Base-by-base conservation (phyloP, 73 alveolate species). In the Paraurostyla sp. region DNA sequence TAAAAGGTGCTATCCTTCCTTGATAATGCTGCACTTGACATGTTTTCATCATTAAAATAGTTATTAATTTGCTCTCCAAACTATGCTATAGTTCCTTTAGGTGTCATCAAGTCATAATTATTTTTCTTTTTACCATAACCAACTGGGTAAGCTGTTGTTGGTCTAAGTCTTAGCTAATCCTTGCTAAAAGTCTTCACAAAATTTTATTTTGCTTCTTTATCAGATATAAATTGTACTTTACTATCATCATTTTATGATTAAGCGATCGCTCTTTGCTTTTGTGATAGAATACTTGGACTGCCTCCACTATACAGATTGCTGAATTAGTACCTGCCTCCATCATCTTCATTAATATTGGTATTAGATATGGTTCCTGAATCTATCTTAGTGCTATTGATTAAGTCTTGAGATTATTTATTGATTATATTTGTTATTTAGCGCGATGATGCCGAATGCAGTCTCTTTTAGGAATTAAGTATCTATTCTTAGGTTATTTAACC, bases 231-330 rank as follows among this genome's bases (percentile, higher is more conserved):
- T 40, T 65, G 42, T 13, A 49, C 41, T 45, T 73, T 46, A 25
- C 86, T 48, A 45, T 73, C 86, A 73, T 73, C 86, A 22, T 71
- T 73, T 25, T 73, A 15, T 9, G 86, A 73, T 27, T 18, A 6
- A 20, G 18, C 7, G 3, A 30, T 38, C 0, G 52, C 3, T 23
- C 20, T 15, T 48, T 36, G 32, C 35, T 48, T 73, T 25, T 49
- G 20, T 6, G 71, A 73, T 0, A 25, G 32, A 13, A 73, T 73
- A 25, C 86, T 73, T 3, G 71, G 82, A 65, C 54, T 22, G 13
- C 82, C n/a, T 46, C 57, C 65, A 29, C 86, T 48, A 16, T 73
- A 45, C 18, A 48, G 7, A 29, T 73, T 73, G 9, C 51, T 73
- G 46, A 43, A 62, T 15, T 62, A 22, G 51, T 52, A 4, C 23